Conservation (phyloP, 192 early-diverging fungal species). For the Globomyces pollinis-pini region DNA sequence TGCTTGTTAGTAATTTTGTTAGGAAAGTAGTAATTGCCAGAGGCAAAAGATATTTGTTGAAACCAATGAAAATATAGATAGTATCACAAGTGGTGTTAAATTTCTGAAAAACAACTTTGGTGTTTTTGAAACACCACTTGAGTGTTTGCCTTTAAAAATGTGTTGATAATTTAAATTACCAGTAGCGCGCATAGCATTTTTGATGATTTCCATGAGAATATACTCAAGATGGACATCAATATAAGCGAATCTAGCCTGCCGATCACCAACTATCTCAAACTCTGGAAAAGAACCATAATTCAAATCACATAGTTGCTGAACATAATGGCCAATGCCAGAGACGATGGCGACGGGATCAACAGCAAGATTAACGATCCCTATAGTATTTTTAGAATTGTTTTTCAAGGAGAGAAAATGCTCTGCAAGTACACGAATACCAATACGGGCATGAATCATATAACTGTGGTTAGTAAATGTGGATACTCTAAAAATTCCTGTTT, state of each 20-base stretch:
- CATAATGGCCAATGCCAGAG: slow-evolving; percentile 58
- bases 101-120: too few species aligned
- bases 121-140: too few species aligned
- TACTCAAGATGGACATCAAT: slow-evolving; percentile 91
- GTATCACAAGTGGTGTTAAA: too few species aligned
- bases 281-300: slow-evolving; percentile 81
- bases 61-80: too few species aligned
- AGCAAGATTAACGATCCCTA: slow-evolving; percentile 81
- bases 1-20: not conserved
- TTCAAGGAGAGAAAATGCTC: slow-evolving; percentile 82
- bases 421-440: slow-evolving; percentile 84
- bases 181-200: slow-evolving; percentile 85
- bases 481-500: slow-evolving; percentile 73
- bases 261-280: slow-evolving; percentile 58
- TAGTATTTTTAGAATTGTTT: slow-evolving; percentile 49
- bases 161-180: slow-evolving; percentile 56
- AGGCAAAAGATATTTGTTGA: slow-evolving; percentile 21
- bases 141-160: too few species aligned
- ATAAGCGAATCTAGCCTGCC: slow-evolving; percentile 65
- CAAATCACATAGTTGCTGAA: slow-evolving; percentile 80
- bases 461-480: too few species aligned
- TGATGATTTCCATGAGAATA: slow-evolving; percentile 82
- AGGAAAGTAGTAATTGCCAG: not conserved
- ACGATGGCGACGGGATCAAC: slow-evolving; percentile 61
- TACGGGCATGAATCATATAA: slow-evolving; percentile 83